These are phyloP conservation scores for Halophytophthora polymorphica DNA, from an alignment of 352 stramenopile species.

Conservation along the genomic window DNA sequence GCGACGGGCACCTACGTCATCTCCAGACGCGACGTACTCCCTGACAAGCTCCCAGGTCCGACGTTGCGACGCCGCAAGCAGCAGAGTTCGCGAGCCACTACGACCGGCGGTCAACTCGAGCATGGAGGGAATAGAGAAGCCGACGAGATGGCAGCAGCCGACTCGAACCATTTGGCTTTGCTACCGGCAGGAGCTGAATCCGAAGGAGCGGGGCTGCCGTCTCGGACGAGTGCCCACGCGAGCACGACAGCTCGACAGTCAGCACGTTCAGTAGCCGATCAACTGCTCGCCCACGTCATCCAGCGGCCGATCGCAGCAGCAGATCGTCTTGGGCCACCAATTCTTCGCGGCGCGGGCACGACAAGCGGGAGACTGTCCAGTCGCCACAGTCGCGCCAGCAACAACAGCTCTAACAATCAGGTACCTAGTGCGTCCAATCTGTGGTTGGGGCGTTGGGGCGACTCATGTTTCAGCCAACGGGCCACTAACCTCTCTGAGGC, in stretches of 20 bases:
- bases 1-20: conserved; percentile 56
- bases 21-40: conserved; percentile 53
- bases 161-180: not conserved
- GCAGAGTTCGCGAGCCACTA: conserved; percentile 3
- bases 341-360: conserved; percentile 11
- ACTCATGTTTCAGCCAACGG: too few species aligned
- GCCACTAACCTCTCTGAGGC: too few species aligned
- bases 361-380: not conserved
- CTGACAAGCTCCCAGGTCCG: conserved; percentile 35
- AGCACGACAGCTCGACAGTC: conserved; percentile 3
- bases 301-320: conserved; percentile 19
- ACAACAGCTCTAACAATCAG: conserved; percentile 15
- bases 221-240: conserved; percentile 3
- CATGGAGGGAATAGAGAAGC: conserved; percentile 1
- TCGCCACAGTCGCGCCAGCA: conserved; percentile 7
- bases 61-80: conserved; percentile 8
- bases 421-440: too few species aligned
- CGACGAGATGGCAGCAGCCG: not conserved
- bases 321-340: conserved; percentile 14
- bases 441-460: too few species aligned
- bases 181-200: not conserved
- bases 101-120: not conserved
- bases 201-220: not conserved
- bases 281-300: conserved; percentile 24
- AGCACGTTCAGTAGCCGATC: conserved; percentile 18